Evolutionary conservation across 2,329 filamentous ascomycete species (phyloP).

Genomic region (Fusarium papillatum): DNA sequence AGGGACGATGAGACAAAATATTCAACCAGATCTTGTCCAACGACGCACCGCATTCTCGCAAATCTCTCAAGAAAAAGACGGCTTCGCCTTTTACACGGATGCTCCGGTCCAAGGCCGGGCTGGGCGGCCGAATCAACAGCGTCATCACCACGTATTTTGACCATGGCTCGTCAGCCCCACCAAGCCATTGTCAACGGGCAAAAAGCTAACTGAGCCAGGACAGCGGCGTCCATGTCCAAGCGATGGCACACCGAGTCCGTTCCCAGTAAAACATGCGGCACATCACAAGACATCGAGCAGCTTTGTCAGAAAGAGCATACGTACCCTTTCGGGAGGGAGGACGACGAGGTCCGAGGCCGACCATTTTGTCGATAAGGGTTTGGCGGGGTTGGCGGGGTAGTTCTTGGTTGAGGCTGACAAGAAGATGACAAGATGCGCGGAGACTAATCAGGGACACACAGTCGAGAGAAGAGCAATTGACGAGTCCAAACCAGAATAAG

Average conservation of each 20-base stretch:
- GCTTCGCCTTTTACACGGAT: constrained; percentile 26
- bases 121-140: constrained; percentile 24
- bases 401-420: constrained; percentile 31
- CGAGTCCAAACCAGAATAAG: constrained; percentile 5
- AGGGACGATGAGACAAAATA: background rate
- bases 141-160: constrained; percentile 33
- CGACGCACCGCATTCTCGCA: background rate
- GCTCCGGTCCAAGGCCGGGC: background rate
- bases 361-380: constrained; percentile 57
- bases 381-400: constrained; percentile 55
- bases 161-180: constrained; percentile 26
- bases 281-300: background rate
- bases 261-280: background rate
- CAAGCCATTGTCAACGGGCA: constrained; percentile 18
- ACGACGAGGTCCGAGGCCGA: constrained; percentile 64
- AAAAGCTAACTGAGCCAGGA: constrained; percentile 12
- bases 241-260: background rate
- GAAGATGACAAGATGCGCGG: constrained; percentile 3
- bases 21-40: background rate
- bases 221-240: background rate
- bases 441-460: constrained; percentile 6
- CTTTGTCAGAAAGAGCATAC: constrained; percentile 49
- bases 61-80: constrained; percentile 1
- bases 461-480: constrained; percentile 16
- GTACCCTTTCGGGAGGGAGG: constrained; percentile 75